Evolutionary conservation across 371 early-diverging fungal species (phyloP), one percentile per base, ranked within the genome.

Genomic region (Lichtheimia hyalospora): DNA sequence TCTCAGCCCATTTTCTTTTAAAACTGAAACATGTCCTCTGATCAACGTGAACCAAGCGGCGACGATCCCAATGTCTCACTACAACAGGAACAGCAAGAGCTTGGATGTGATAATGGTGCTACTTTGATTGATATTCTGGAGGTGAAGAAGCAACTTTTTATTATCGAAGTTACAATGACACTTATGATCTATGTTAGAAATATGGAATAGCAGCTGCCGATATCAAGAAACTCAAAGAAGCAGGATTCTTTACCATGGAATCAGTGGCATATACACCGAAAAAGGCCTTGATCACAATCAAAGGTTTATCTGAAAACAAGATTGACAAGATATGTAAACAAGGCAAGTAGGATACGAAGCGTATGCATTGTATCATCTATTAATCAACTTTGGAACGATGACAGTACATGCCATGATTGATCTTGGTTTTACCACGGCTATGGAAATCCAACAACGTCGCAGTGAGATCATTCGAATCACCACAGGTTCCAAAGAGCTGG

Each of bases 261-360:
- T 67, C 97, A 0, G 79, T 99, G 56, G 99, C 98, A 4, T 99
- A 87, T 76, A 95, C 99, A 1, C 97, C 99, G 2, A 93, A 94
- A 68, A 98, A 98, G 74, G 73, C 83, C 40, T 76, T 99, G 20
- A 71, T 98, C 14, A 75, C 83, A 15, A 93, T 99, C 70, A 99
- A 99, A 74, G 99, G 99, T 43, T 93, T 99, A 66, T 95, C 97
- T 0, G 99, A 99, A 74, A 87, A 91, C 40, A 99, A 99, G 71
- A 98, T 95, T 6, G 99, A 99, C 67, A 97, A 98, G 70, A 85
- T 99, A 15, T 68, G 99, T 20, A 79, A 85, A 42, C 99, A 99
- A 86, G 92, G 94, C 92, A 75, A 8, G 27, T 1, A 10, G 2
- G 2, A 8, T 34, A 8, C 6, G 28, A 8, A 34, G n/a, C n/a